Percentiles rank a stretch among this genome's conserved stretches.
phyloP scores from a whole-genome alignment of 257 asterid species.

The Primulina tabacum region DNA sequence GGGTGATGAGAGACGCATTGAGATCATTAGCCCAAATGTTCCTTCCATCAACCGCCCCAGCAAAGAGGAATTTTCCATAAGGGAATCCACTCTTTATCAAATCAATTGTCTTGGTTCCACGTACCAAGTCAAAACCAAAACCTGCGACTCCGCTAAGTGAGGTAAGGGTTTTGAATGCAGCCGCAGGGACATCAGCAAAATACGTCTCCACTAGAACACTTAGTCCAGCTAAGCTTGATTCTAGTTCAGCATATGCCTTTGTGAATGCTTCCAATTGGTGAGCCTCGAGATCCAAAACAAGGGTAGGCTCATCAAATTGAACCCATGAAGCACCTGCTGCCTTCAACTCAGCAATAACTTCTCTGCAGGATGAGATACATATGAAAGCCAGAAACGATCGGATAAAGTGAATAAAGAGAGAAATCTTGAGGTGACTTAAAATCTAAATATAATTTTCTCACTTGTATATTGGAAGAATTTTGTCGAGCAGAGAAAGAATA shows the following conservation, averaged over 20 bases:
- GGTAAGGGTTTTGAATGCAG: slow-evolving; percentile 72
- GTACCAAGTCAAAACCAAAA: slow-evolving; percentile 85
- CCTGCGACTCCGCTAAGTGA: slow-evolving; percentile 69
- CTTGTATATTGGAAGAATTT: slow-evolving; percentile 89
- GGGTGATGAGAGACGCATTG: slow-evolving; percentile 55
- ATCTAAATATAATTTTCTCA: slow-evolving; percentile 30
- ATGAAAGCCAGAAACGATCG: slow-evolving; percentile 12
- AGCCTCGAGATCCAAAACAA: slow-evolving; percentile 82
- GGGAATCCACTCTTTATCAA: slow-evolving; percentile 82
- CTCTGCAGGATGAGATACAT: slow-evolving; percentile 47
- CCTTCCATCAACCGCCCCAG: slow-evolving; percentile 98
- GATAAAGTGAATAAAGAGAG: slow-evolving; percentile 5
- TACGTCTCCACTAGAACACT: slow-evolving; percentile 71
- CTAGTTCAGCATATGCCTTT: slow-evolving; percentile 71
- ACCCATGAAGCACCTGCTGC: slow-evolving; percentile 92
- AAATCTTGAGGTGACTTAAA: background rate
- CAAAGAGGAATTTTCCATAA: slow-evolving; percentile 83
- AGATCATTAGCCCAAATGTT: slow-evolving; percentile 98
- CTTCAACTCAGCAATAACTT: slow-evolving; percentile 83
- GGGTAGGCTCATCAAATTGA: slow-evolving; percentile 94
- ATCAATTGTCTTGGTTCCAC: slow-evolving; percentile 77
- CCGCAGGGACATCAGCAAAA: slow-evolving; percentile 81
- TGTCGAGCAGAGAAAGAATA: slow-evolving; percentile 80
- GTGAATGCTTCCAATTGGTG: slow-evolving; percentile 84
- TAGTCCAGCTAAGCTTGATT: slow-evolving; percentile 69